Evolutionary conservation across 768 basidiomycete genomes (phyloP).

Genomic region (Tulasnella sp.): DNA sequence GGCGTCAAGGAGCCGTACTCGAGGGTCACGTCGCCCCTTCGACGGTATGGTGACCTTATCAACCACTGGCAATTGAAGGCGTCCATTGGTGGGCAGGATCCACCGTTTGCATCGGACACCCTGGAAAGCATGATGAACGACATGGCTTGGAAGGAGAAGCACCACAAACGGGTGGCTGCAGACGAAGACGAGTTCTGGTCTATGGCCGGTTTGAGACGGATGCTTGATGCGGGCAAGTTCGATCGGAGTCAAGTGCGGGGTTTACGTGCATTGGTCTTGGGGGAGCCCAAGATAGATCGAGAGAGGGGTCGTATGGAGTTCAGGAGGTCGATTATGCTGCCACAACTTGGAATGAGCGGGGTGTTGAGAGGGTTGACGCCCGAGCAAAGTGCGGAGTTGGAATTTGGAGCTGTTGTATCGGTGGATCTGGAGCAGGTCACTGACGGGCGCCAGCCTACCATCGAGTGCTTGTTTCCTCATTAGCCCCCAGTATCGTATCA

Average conservation of each 20-base stretch:
- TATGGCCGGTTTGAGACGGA: constrained; percentile 32
- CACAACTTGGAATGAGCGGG: background rate
- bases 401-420: background rate
- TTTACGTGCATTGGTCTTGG: background rate
- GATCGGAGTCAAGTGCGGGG: background rate
- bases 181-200: constrained; percentile 35
- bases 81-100: constrained; percentile 24
- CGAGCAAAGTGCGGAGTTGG: background rate
- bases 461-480: no score
- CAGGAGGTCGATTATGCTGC: background rate
- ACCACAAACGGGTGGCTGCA: constrained; percentile 26
- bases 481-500: no score
- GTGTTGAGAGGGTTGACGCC: background rate
- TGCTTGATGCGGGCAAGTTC: constrained; percentile 22
- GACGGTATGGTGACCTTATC: constrained; percentile 73
- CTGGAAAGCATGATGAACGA: constrained; percentile 36
- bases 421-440: background rate
- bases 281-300: background rate
- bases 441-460: background rate
- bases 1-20: constrained; percentile 76
- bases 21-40: constrained; percentile 75
- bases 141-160: constrained; percentile 31
- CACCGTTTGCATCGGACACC: constrained; percentile 38
- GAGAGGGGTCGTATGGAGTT: background rate
- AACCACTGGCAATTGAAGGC: constrained; percentile 89